Percentiles rank a stretch among this genome's conserved stretches.
Conservation (phyloP, 2,329 filamentous ascomycete genomes). For the Plenodomus tracheiphilus region DNA sequence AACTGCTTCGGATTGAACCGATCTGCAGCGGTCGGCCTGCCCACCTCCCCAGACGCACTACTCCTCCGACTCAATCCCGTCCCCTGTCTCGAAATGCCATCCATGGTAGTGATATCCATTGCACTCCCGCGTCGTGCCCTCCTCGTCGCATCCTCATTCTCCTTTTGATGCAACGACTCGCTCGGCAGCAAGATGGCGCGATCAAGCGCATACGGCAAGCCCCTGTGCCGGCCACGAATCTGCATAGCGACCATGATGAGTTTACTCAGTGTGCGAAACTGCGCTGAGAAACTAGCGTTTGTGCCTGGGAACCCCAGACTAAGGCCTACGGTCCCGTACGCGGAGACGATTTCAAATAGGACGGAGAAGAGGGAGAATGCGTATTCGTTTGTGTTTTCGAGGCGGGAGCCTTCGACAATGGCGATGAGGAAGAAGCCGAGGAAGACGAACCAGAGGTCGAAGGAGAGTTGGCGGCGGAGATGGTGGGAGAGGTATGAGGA, state of each 20-base stretch:
- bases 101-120: conserved; percentile 1
- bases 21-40: conserved; percentile 3
- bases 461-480: conserved; percentile 89
- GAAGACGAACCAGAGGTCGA: conserved; percentile 97
- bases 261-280: conserved; percentile 74
- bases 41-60: conserved; percentile 13
- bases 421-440: conserved; percentile 89
- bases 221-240: conserved; percentile 66
- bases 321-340: conserved; percentile 81
- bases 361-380: conserved; percentile 55
- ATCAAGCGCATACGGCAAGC: conserved; percentile 68
- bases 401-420: conserved; percentile 77
- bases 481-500: conserved; percentile 89
- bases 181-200: conserved; percentile 70
- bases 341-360: conserved; percentile 49
- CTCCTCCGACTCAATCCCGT: conserved; percentile 25
- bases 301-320: conserved; percentile 77
- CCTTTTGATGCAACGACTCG: conserved; percentile 65
- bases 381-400: conserved; percentile 64
- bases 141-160: conserved; percentile 56
- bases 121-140: conserved; percentile 37
- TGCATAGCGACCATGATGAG: conserved; percentile 70
- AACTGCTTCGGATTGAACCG: conserved; percentile 23
- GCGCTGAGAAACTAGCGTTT: conserved; percentile 79
- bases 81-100: conserved; percentile 20